These are phyloP conservation scores for Clitoria ternatea DNA, from an alignment of 306 rosid genomes.

Conservation along the genomic window DNA sequence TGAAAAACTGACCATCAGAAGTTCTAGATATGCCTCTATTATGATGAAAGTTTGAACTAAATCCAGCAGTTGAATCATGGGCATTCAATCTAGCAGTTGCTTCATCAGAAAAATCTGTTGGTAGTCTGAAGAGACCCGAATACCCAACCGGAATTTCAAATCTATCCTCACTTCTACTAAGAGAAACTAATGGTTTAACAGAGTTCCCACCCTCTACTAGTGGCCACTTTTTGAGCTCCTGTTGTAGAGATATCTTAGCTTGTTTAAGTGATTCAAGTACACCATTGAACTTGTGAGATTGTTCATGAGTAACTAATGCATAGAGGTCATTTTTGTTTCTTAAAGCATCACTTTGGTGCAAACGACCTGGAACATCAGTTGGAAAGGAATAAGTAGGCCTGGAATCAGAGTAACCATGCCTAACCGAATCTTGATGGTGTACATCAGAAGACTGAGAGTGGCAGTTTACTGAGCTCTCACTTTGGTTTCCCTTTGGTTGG, in stretches of 20 bases:
- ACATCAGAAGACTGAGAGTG: constrained; percentile 33
- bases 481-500: constrained; percentile 31
- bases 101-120: constrained; percentile 66
- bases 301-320: constrained; percentile 67
- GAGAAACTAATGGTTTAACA: constrained; percentile 33
- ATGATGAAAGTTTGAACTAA: constrained; percentile 25
- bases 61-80: constrained; percentile 36
- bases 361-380: constrained; percentile 23
- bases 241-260: constrained; percentile 60
- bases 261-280: constrained; percentile 81
- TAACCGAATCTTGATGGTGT: constrained; percentile 24
- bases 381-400: constrained; percentile 25
- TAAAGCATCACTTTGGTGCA: constrained; percentile 33
- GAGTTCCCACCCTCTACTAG: constrained; percentile 28
- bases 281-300: constrained; percentile 42
- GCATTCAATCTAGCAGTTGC: constrained; percentile 31
- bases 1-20: constrained; percentile 30
- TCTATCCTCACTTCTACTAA: constrained; percentile 37
- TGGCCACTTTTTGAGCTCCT: constrained; percentile 52
- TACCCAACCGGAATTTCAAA: constrained; percentile 53
- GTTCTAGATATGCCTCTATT: constrained; percentile 28
- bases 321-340: constrained; percentile 41
- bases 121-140: constrained; percentile 83
- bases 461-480: constrained; percentile 31
- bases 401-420: constrained; percentile 26